phyloP scores from a whole-genome alignment of 805 yeast species.

The Candida odintsovae region DNA sequence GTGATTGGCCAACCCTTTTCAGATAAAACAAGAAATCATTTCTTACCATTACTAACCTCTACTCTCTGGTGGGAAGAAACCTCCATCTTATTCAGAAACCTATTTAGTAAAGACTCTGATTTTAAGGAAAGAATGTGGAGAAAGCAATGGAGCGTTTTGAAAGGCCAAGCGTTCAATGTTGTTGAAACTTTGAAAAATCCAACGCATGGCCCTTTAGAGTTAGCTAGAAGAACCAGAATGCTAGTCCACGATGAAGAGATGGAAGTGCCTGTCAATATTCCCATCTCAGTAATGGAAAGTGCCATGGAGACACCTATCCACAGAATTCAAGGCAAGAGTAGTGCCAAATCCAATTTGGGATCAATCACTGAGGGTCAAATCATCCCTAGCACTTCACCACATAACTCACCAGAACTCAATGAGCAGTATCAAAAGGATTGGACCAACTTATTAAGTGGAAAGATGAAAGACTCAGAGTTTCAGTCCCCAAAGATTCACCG shows the following conservation, averaged over 20 bases:
- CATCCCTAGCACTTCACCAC: neutral
- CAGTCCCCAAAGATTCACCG: conserved; percentile 2
- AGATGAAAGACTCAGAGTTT: conserved; percentile 23
- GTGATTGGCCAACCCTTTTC: conserved; percentile 67
- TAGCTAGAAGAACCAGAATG: conserved; percentile 52
- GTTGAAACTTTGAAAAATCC: conserved; percentile 55
- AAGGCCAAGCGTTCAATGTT: conserved; percentile 75
- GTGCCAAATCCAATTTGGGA: neutral
- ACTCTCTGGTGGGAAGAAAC: conserved; percentile 68
- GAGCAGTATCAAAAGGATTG: conserved; percentile 25
- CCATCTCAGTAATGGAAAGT: conserved; percentile 30
- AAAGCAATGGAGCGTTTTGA: conserved; percentile 62
- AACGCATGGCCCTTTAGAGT: conserved; percentile 61
- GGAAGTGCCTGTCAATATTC: conserved; percentile 46
- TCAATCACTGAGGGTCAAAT: neutral
- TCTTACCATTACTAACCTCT: conserved; percentile 53
- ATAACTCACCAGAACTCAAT: conserved; percentile 4
- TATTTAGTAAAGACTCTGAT: conserved; percentile 52
- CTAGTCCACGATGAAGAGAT: conserved; percentile 56
- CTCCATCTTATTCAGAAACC: conserved; percentile 36
- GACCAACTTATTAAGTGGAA: conserved; percentile 26
- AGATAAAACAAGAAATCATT: conserved; percentile 46
- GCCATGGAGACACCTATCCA: conserved; percentile 40
- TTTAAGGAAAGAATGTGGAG: conserved; percentile 63
- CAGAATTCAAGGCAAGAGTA: neutral